A percentile compares a stretch with the other conserved stretches of the same genome.
Conservation (phyloP, 192 early-diverging fungal genomes). For the Haplosporangium gracile region DNA sequence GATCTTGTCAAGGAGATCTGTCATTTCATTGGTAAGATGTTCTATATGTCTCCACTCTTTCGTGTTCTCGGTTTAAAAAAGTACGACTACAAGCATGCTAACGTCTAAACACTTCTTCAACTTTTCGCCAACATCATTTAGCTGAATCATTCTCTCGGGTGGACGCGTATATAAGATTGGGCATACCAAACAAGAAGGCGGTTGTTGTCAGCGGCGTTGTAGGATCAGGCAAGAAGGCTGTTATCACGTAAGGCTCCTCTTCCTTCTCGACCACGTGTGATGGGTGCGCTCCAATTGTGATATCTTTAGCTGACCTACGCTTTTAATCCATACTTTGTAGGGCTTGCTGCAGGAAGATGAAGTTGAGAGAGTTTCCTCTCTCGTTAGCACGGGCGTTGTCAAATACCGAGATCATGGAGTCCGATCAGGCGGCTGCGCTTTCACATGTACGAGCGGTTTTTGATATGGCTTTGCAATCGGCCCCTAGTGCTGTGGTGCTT, state of each 20-base stretch:
- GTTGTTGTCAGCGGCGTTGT: conserved; percentile 58
- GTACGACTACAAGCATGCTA: too few species aligned
- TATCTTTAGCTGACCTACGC: too few species aligned
- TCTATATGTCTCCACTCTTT: background rate
- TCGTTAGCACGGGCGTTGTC: conserved; percentile 38
- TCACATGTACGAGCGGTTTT: conserved; percentile 38
- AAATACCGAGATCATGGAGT: conserved; percentile 41
- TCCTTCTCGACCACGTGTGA: background rate
- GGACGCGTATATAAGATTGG: conserved; percentile 36
- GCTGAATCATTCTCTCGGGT: conserved; percentile 27
- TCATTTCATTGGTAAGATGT: conserved; percentile 21
- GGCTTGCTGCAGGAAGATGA: conserved; percentile 15
- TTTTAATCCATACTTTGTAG: background rate
- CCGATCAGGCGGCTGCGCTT: conserved; percentile 23
- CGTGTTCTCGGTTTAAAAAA: too few species aligned
- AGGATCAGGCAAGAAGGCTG: conserved; percentile 61
- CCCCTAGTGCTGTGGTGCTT: conserved; percentile 65
- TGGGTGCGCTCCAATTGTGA: too few species aligned
- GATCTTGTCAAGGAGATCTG: conserved; percentile 25
- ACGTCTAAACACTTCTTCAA: background rate
- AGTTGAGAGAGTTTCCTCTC: conserved; percentile 30
- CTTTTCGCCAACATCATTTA: background rate
- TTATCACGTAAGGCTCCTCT: conserved; percentile 53
- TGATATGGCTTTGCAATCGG: conserved; percentile 55
- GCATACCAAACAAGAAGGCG: conserved; percentile 60